phyloP scores from a whole-genome alignment of 345 rosid genomes.

The Citrus reticulata region DNA sequence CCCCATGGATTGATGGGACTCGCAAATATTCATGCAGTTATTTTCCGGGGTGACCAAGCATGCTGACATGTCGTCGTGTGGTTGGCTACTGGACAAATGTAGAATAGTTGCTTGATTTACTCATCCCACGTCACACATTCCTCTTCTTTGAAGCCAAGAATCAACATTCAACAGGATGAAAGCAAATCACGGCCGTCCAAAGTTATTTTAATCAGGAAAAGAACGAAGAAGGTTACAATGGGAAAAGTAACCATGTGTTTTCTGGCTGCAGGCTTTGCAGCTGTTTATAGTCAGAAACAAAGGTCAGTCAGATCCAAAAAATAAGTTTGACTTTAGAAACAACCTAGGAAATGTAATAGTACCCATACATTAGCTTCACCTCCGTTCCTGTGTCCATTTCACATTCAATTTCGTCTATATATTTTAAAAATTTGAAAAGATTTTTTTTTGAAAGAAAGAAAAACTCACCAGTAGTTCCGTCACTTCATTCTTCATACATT shows the following conservation, averaged over 20 bases:
- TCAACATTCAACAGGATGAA: neutral
- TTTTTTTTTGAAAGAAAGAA: no score
- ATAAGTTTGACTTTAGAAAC: conserved; percentile 14
- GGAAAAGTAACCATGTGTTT: conserved; percentile 3
- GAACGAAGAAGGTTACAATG: neutral
- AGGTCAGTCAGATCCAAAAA: conserved; percentile 14
- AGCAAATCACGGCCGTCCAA: conserved; percentile 17
- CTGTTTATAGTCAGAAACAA: conserved; percentile 6
- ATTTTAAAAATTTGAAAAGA: neutral
- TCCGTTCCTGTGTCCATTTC: no score
- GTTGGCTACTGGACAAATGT: neutral
- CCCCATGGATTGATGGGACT: neutral
- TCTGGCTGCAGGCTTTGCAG: neutral
- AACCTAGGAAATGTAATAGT: conserved; percentile 17
- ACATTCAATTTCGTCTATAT: neutral
- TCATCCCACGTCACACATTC: conserved; percentile 8
- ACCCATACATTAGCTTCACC: neutral
- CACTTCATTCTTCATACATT: neutral
- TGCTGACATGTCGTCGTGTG: conserved; percentile 5
- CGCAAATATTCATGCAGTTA: neutral
- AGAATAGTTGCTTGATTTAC: neutral
- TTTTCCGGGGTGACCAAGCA: neutral
- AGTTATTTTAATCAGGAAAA: neutral
- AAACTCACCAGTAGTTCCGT: neutral
- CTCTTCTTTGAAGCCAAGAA: neutral